phyloP scores from a whole-genome alignment of 78 protist genomes.

The Salpingoeca rosetta region DNA sequence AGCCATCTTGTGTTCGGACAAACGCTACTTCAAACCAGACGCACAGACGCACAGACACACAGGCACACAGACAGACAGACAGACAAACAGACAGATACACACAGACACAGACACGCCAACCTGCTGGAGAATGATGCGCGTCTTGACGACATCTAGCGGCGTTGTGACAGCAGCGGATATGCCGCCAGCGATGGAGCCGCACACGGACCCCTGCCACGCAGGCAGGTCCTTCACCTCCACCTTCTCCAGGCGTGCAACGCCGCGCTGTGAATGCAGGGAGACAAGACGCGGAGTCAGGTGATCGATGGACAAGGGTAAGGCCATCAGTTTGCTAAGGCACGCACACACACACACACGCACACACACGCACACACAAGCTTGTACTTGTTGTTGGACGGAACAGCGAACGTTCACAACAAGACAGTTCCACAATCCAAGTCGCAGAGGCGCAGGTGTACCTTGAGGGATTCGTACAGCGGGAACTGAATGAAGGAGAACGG shows the following conservation, averaged over 20 bases:
- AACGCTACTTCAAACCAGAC: too few relatives aligned
- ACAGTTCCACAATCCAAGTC: too few relatives aligned
- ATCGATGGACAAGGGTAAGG: too few relatives aligned
- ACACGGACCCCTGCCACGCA: slow-evolving; percentile 16
- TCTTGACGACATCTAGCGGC: slow-evolving; percentile 66
- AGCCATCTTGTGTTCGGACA: neutral
- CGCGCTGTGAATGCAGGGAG: too few relatives aligned
- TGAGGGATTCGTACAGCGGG: slow-evolving; percentile 46
- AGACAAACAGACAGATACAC: neutral
- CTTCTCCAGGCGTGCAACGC: neutral
- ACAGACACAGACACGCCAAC: neutral
- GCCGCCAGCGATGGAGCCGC: slow-evolving; percentile 54
- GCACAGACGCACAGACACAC: too few relatives aligned
- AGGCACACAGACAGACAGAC: neutral
- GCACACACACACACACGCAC: too few relatives aligned
- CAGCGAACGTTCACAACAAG: too few relatives aligned
- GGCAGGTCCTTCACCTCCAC: too few relatives aligned
- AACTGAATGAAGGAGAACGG: slow-evolving; percentile 55
- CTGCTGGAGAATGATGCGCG: slow-evolving; percentile 51
- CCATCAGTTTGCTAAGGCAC: too few relatives aligned
- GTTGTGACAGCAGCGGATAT: slow-evolving; percentile 38
- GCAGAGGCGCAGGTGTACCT: neutral
- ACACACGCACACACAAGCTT: too few relatives aligned
- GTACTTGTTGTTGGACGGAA: too few relatives aligned
- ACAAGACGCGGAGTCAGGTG: too few relatives aligned